Base-by-base conservation (phyloP, 345 rosid species). In the Durio zibethinus region DNA sequence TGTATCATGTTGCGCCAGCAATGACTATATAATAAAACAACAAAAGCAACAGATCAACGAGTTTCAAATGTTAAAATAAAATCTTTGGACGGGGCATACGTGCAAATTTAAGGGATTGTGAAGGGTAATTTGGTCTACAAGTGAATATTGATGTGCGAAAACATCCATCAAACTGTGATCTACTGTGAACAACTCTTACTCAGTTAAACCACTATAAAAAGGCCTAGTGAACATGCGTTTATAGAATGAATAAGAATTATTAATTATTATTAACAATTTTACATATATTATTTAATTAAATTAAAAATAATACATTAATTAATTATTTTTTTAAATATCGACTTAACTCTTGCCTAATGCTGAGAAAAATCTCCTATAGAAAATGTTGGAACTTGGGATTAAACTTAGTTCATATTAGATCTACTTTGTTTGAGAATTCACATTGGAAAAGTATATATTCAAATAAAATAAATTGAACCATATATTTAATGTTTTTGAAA, bases 1-100 rank as follows among this genome's bases (percentile, higher is more conserved):
- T 25, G 79, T 70, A 78, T 76, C 69, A 45, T 67, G 29, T 16
- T 67, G 72, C 20, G 36, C 53, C 53, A 18, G 5, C 12, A 27
- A 2, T 47, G 53, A 42, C 53, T 68, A 5, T 38, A 65, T 40
- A 67, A 43, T 43, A 8, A 7, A 45, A 47, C 36, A 65, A 27
- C 33, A n/a, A 9, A 21, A 38, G 12, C 23, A 47, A 7, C 2
- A 29, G 0, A 2, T 3, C 20, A 5, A 47, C 25, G 73, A 47
- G 15, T 27, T 68, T 16, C 7, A 1, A 45, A 38, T 38, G 27
- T 23, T 20, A 4, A 4, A n/a, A 20, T 4, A 67, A 12, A 1
- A 50, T 4, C 63, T 23, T 56, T 9, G 61, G 23, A 25, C 4
- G 36, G 36, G 4, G 29, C n/a, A 63, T 8, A 10, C 18, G 48